Evolutionary conservation across 306 rosid genomes (phyloP), one percentile per base, ranked within the genome.

Genomic region (Pterocarpus macrocarpus): DNA sequence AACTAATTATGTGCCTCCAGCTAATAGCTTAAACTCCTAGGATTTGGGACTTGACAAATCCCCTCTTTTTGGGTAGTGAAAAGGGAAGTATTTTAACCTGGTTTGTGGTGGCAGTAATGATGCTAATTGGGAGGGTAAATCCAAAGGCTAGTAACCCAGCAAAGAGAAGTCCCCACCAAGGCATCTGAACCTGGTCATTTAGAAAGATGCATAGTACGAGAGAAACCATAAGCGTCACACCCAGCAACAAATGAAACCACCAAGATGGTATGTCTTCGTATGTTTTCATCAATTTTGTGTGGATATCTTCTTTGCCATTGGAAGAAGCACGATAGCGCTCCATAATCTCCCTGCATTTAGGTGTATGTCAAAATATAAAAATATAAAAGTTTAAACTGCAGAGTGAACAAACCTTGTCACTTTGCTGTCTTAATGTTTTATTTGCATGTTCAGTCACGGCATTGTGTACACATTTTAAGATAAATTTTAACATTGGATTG

Each of bases 151-250:
- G 72, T 33, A 62, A 88, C 75, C 39, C 84, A 17, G 98, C 92
- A 80, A 94, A 91, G 71, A 91, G 55, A 67, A 93, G 94, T 43
- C 97, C 97, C 97, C 98, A 93, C 94, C 94, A 93, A 8, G 98
- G 98, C 93, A 94, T 88, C 75, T 94, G 98, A 85, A 94, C 85
- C 75, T 94, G 91, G 28, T 89, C 80, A 12, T 91, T 94, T 50
- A 93, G 81, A 85, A 89, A 73, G 66, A 84, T 91, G 88, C 98
- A 93, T 22, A 93, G 87, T 2, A 43, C 62, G 0, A 91, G 89
- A 75, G 98, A 93, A 76, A 91, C 90, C 13, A 64, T 61, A 13
- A 93, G 15, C 1, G 97, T 86, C 83, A 76, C 79, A 5, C 6
- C 56, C 38, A 91, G 88, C 86, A 94, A 65, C 22, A 75, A 1